Conservation (phyloP, 2,329 filamentous ascomycete species). For the Stachybotrys echinatus region DNA sequence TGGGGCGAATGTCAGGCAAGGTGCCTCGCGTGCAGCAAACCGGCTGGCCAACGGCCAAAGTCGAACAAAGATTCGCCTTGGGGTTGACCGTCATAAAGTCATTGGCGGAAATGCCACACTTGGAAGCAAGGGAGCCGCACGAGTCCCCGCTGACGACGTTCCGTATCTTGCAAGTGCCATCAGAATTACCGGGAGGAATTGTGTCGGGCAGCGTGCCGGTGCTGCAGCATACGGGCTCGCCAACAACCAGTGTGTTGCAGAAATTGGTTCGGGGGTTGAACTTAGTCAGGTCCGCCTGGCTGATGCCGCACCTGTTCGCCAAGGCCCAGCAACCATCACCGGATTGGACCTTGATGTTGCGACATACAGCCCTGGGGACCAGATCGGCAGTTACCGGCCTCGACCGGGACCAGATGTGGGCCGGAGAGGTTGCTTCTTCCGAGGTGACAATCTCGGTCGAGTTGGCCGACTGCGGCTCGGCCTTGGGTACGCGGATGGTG, state of each 20-base stretch:
- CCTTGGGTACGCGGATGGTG: conserved; percentile 8
- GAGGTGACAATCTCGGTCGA: conserved; percentile 1
- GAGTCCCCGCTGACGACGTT: conserved; percentile 24
- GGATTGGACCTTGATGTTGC: conserved; percentile 10
- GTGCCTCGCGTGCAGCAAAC: conserved; percentile 31
- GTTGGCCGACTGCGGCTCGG: conserved; percentile 2
- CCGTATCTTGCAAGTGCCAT: conserved; percentile 19
- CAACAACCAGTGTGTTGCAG: conserved; percentile 13
- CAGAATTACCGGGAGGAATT: conserved; percentile 11
- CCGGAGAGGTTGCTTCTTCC: background rate
- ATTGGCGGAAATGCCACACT: conserved; percentile 27
- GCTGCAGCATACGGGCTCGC: conserved; percentile 13
- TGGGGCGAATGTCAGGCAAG: conserved; percentile 27
- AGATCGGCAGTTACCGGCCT: background rate
- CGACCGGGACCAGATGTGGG: background rate
- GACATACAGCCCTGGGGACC: conserved; percentile 6
- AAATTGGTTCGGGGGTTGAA: conserved; percentile 21
- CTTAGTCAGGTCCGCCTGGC: conserved; percentile 17
- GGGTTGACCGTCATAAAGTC: conserved; percentile 30
- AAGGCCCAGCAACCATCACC: conserved; percentile 24
- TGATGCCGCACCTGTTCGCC: conserved; percentile 25
- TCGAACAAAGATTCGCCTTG: conserved; percentile 16
- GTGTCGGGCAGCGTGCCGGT: conserved; percentile 11
- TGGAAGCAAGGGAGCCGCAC: conserved; percentile 26
- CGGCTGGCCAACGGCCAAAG: conserved; percentile 21